Conservation (phyloP, 768 basidiomycete genomes). For the Rhodotorula taiwanensis region DNA sequence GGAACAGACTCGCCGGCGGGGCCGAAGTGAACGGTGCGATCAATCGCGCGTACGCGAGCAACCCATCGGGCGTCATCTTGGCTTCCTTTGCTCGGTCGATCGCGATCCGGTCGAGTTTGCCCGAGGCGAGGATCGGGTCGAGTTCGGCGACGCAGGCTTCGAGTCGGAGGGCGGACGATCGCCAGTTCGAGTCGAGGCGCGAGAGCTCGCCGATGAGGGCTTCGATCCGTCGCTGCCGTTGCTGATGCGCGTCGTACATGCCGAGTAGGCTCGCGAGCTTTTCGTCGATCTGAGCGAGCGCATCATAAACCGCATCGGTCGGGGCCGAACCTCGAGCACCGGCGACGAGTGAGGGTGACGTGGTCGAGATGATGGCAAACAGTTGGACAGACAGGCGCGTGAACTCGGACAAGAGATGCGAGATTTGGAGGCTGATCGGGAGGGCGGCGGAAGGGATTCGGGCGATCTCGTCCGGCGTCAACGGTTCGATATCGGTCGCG, state of each 20-base stretch:
- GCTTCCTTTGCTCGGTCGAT: no score
- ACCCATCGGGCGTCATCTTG: slow-evolving; percentile 7
- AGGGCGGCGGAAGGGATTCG: slow-evolving; percentile 21
- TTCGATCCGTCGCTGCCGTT: slow-evolving; percentile 8
- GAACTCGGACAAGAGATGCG: slow-evolving; percentile 21
- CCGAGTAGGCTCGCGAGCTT: slow-evolving; percentile 18
- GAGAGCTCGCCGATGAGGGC: slow-evolving; percentile 4
- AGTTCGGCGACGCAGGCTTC: neutral
- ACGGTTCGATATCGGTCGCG: neutral
- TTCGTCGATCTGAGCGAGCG: slow-evolving; percentile 12
- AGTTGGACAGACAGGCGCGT: slow-evolving; percentile 21
- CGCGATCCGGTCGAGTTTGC: neutral
- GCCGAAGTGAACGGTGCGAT: slow-evolving; percentile 38
- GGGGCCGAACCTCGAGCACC: neutral
- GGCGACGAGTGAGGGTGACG: neutral
- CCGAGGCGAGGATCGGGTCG: slow-evolving; percentile 15
- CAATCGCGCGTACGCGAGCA: slow-evolving; percentile 36
- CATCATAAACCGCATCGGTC: slow-evolving; percentile 11
- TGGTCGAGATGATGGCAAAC: slow-evolving; percentile 17
- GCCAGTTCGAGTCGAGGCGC: neutral
- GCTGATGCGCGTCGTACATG: slow-evolving; percentile 23
- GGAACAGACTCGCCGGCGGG: slow-evolving; percentile 31
- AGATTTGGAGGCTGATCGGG: slow-evolving; percentile 21
- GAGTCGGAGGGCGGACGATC: neutral
- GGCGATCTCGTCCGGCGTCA: slow-evolving; percentile 7